phyloP scores from a whole-genome alignment of 2,329 filamentous ascomycete genomes.

The Hymenoscyphus linearis region DNA sequence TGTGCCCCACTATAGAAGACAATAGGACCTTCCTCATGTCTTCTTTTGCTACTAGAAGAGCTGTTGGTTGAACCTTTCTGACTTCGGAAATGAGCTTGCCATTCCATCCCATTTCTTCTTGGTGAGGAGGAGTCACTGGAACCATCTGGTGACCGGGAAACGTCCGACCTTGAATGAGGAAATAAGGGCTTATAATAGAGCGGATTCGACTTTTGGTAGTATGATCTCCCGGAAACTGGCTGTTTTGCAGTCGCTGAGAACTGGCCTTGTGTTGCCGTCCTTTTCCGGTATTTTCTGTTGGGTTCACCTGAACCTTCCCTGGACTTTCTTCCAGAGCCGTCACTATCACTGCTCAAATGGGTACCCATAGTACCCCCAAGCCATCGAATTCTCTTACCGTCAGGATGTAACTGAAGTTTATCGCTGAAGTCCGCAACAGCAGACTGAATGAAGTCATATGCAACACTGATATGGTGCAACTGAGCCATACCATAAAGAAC shows the following conservation, averaged over 20 bases:
- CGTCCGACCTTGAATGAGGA: constrained; percentile 43
- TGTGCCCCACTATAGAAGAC: constrained; percentile 78
- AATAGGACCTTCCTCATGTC: constrained; percentile 64
- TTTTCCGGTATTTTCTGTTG: constrained; percentile 19
- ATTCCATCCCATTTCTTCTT: background rate
- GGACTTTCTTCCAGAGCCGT: constrained; percentile 43
- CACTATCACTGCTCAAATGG: constrained; percentile 59
- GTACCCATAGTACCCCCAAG: constrained; percentile 63
- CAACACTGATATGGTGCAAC: constrained; percentile 79
- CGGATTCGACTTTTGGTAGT: constrained; percentile 36
- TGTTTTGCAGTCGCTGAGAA: constrained; percentile 12
- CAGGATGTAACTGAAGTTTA: constrained; percentile 71
- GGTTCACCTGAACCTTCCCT: constrained; percentile 21
- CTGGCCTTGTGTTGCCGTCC: constrained; percentile 6
- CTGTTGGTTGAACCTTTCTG: background rate
- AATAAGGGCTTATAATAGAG: constrained; percentile 65
- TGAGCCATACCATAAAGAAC: constrained; percentile 77
- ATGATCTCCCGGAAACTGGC: constrained; percentile 23
- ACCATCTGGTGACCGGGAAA: constrained; percentile 41
- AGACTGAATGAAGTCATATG: constrained; percentile 67
- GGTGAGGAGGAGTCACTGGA: constrained; percentile 24
- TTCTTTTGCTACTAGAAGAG: constrained; percentile 37
- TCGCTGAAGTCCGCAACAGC: constrained; percentile 66
- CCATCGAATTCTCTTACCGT: constrained; percentile 78
- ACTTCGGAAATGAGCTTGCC: background rate